Conservation (phyloP, 1,284 basidiomycete genomes). For the Rhizopogon hawkerae region DNA sequence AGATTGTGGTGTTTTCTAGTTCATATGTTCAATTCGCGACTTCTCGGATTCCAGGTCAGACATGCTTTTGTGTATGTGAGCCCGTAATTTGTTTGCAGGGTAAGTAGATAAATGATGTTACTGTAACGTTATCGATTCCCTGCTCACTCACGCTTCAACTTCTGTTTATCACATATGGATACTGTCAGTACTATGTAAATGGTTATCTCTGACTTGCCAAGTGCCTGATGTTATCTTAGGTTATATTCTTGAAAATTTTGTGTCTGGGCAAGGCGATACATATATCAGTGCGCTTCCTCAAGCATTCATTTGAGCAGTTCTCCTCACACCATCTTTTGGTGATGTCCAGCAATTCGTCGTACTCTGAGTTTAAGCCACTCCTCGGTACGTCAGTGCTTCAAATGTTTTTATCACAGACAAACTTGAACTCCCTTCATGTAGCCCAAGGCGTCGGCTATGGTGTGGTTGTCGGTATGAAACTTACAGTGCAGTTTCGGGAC, state of each 20-base stretch:
- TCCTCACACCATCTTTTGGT: neutral
- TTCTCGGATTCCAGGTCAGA: too few species aligned
- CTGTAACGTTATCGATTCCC: too few species aligned
- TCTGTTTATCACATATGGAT: neutral
- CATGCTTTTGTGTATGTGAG: too few species aligned
- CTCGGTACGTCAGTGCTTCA: constrained; percentile 12
- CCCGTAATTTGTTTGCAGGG: neutral
- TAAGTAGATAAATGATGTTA: too few species aligned
- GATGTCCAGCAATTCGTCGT: constrained; percentile 15
- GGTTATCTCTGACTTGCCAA: neutral
- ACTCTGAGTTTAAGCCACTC: constrained; percentile 21
- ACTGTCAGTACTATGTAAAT: neutral
- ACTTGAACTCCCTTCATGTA: constrained; percentile 9
- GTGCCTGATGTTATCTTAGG: constrained; percentile 9
- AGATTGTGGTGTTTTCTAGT: too few species aligned
- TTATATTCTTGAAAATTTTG: constrained; percentile 11
- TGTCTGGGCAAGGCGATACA: neutral
- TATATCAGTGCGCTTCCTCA: neutral
- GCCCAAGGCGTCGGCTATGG: constrained; percentile 43
- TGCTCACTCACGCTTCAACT: neutral
- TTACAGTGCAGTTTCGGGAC: neutral
- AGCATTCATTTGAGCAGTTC: neutral
- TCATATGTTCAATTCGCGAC: too few species aligned
- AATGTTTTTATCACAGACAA: neutral
- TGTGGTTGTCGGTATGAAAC: constrained; percentile 35